Percentiles rank a stretch among this genome's conserved stretches.
Evolutionary conservation across 2,329 filamentous ascomycete species (phyloP).

Genomic region (Aspergillus sp.): DNA sequence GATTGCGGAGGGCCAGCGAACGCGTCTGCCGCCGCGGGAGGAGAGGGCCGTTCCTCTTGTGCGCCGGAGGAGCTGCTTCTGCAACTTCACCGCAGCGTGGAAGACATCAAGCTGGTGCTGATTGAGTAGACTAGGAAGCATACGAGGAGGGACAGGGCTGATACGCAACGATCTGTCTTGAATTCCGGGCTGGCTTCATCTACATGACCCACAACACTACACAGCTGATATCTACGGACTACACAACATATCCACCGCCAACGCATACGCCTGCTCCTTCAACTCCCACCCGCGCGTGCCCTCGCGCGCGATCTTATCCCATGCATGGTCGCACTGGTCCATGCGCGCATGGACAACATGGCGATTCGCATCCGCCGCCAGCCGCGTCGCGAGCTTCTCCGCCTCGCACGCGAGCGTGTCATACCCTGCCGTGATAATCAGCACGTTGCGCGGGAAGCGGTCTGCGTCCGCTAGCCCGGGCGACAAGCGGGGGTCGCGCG

Average conservation of each 20-base stretch:
- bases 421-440: slow-evolving; percentile 25
- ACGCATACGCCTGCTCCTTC: slow-evolving; percentile 29
- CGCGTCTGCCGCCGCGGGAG: no score
- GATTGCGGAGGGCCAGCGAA: no score
- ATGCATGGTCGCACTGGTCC: slow-evolving; percentile 33
- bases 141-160: no score
- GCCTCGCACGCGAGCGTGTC: slow-evolving; percentile 24
- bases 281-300: slow-evolving; percentile 23
- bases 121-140: no score
- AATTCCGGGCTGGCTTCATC: no score
- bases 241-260: slow-evolving; percentile 24
- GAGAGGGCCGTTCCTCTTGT: no score
- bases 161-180: no score
- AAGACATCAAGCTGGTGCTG: no score
- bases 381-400: slow-evolving; percentile 21
- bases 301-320: slow-evolving; percentile 30
- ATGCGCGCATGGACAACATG: slow-evolving; percentile 23
- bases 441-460: slow-evolving; percentile 19
- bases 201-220: no score
- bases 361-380: slow-evolving; percentile 6
- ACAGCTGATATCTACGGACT: no score
- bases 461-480: slow-evolving; percentile 19
- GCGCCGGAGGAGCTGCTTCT: no score
- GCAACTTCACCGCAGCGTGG: no score
- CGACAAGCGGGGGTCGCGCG: slow-evolving; percentile 23